Conservation (phyloP, 1,284 basidiomycete genomes). For the Microbotryum lychnidis-dioicae region DNA sequence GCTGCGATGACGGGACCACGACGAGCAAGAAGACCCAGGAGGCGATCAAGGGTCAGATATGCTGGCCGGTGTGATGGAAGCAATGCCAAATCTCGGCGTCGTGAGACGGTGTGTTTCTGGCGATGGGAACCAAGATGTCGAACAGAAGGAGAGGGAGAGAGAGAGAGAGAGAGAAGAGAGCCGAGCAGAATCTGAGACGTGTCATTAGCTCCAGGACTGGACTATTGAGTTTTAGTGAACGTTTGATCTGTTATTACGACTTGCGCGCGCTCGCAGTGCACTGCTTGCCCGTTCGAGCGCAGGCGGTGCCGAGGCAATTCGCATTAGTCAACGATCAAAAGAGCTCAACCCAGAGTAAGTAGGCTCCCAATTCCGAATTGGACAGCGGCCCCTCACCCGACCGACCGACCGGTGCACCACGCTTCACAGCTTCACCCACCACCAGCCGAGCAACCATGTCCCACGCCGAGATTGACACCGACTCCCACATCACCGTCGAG, state of each 20-base stretch:
- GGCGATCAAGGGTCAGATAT: not conserved
- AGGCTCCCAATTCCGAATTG: too few relatives aligned
- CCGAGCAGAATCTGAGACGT: not conserved
- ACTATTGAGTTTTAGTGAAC: too few relatives aligned
- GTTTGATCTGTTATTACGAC: too few relatives aligned
- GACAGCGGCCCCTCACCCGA: too few relatives aligned
- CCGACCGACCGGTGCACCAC: too few relatives aligned
- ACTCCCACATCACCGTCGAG: conserved; percentile 1
- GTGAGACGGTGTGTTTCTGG: not conserved
- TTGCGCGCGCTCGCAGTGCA: too few relatives aligned
- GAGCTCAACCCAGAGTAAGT: too few relatives aligned
- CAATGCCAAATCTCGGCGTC: not conserved
- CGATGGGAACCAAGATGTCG: not conserved
- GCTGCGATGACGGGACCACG: not conserved
- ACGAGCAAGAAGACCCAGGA: not conserved
- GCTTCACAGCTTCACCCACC: not conserved
- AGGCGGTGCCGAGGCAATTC: not conserved
- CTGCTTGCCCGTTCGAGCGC: too few relatives aligned
- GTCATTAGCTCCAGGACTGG: too few relatives aligned
- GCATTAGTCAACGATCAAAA: too few relatives aligned
- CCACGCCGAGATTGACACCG: conserved; percentile 8
- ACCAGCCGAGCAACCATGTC: conserved; percentile 8
- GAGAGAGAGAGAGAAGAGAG: not conserved
- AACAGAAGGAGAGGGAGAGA: not conserved
- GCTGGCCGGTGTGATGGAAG: not conserved